Evolutionary conservation across 2,329 filamentous ascomycete species (phyloP), one percentile per base, ranked within the genome.

Genomic region (Botrytis medusae): DNA sequence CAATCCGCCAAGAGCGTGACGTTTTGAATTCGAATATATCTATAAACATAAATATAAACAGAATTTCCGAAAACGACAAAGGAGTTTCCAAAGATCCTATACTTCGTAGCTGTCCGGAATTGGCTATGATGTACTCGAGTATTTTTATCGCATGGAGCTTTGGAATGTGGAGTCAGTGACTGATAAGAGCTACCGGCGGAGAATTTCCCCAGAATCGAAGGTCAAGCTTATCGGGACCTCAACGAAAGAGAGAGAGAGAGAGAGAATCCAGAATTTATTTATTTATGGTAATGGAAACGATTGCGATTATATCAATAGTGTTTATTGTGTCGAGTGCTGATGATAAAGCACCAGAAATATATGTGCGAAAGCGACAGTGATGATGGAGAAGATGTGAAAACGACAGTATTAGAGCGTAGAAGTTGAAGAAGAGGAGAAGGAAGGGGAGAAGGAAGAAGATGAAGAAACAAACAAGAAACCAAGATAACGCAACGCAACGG

Each of bases 321-420:
- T 2, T 12, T 54, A 54, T 61, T 25, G 25, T n/a, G 1, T 34
- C 8, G 9, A 20, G 34, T 1, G 16, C 2, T 44, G 46, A 37
- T 57, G 22, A 51, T 65, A 18, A n/a, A 51, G 6, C 22, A 20
- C 10, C 25, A 20, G 46, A 44, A n/a, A 42, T 59, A 46, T 25
- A 25, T 20, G 7, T 42, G 61, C 34, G 61, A 65, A 72, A 72
- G 61, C 70, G 70, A 72, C 60, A 72, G 69, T 72, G 46, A 32
- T n/a, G 69, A 29, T 72, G 16, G 54, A 44, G 68, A 22, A 14
- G 44, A 46, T n/a, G 62, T 54, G 34, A 57, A 60, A 46, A 68
- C 44, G 32, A 65, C 20, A 37, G 44, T n/a, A 48, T 7, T 18
- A 37, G 37, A 44, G 25, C 2, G 37, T 32, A 51, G 57, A 20